phyloP scores from a whole-genome alignment of 1,284 basidiomycete species.

The Leccinum griseonigrum region DNA sequence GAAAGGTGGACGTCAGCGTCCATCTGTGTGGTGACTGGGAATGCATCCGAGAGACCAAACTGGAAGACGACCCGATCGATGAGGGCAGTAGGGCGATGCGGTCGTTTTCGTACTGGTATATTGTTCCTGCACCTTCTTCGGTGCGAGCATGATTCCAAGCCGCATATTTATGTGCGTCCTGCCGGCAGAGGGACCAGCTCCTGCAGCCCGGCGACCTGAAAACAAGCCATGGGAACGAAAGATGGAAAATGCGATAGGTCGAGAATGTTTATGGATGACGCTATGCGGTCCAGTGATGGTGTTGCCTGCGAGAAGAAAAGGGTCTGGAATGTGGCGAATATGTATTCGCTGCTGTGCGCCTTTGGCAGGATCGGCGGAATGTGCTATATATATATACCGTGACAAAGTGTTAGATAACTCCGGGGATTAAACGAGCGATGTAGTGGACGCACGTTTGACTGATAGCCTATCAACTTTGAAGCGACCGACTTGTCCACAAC shows the following conservation, averaged over 20 bases:
- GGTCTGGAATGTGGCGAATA: conserved; percentile 54
- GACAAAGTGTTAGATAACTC: neutral
- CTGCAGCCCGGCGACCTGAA: conserved; percentile 16
- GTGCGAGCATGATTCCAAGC: conserved; percentile 60
- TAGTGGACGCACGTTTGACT: conserved; percentile 42
- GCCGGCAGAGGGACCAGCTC: conserved; percentile 7
- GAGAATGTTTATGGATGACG: conserved; percentile 77
- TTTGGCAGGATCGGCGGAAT: conserved; percentile 51
- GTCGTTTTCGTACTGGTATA: conserved; percentile 79
- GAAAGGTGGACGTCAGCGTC: too few species aligned
- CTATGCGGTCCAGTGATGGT: conserved; percentile 55
- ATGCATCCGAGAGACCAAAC: too few species aligned
- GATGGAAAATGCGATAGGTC: conserved; percentile 71
- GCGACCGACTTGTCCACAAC: conserved; percentile 59
- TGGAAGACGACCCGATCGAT: too few species aligned
- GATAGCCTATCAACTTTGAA: conserved; percentile 58
- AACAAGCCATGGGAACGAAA: conserved; percentile 57
- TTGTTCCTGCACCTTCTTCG: conserved; percentile 68
- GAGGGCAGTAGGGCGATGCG: too few species aligned
- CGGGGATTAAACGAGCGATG: neutral
- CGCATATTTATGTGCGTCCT: conserved; percentile 41
- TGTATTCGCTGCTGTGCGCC: conserved; percentile 65
- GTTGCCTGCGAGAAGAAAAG: conserved; percentile 33
- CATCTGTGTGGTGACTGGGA: too few species aligned
- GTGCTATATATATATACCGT: conserved; percentile 11